A percentile compares a stretch with the other conserved stretches of the same genome.
Conservation (phyloP, 2,329 filamentous ascomycete genomes). For the Neonectria ditissima region DNA sequence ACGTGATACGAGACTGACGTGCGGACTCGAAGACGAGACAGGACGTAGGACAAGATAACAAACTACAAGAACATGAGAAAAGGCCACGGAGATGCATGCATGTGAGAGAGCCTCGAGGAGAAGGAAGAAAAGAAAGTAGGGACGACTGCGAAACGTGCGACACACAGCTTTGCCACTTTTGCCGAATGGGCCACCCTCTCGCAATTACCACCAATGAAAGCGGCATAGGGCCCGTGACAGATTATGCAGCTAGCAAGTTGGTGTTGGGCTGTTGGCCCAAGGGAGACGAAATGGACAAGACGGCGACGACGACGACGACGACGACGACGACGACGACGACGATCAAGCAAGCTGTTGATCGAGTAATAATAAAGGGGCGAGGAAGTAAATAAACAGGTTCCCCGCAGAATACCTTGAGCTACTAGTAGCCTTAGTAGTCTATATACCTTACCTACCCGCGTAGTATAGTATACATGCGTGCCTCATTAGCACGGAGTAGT, state of each 20-base stretch:
- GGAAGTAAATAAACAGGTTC: background rate
- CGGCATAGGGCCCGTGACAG: background rate
- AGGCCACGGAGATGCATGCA: too few species aligned
- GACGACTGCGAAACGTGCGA: background rate
- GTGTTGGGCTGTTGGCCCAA: background rate
- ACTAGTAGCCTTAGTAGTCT: too few species aligned
- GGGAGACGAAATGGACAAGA: background rate
- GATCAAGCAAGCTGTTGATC: background rate
- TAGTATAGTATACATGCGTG: too few species aligned
- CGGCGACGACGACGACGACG: too few species aligned
- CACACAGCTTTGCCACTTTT: constrained; percentile 1
- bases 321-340: background rate
- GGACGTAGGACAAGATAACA: background rate
- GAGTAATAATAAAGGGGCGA: background rate
- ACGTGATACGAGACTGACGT: background rate
- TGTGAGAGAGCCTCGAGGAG: too few species aligned
- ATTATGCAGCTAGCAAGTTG: background rate
- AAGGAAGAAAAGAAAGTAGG: background rate
- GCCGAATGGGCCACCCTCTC: constrained; percentile 1
- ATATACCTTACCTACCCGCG: too few species aligned
- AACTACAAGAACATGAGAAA: background rate
- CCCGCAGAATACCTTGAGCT: background rate
- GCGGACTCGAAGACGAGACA: too few species aligned
- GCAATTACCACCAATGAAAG: background rate
- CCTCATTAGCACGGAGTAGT: too few species aligned